Percentiles rank a stretch among this genome's conserved stretches.
Evolutionary conservation across 805 yeast genomes (phyloP).

Genomic region (Saturnispora gosingensis): DNA sequence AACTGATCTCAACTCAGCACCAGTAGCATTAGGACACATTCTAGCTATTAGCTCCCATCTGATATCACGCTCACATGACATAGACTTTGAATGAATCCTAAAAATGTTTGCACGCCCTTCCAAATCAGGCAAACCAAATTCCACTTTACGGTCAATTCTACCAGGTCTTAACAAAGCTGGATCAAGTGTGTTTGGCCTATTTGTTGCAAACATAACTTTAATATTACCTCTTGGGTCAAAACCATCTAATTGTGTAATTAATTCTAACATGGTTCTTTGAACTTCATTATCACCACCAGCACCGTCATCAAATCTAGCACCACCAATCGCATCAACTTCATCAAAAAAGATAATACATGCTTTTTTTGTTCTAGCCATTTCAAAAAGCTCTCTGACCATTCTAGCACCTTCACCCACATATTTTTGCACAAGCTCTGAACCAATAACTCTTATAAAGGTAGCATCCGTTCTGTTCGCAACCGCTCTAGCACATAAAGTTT

Average conservation of each 20-base stretch:
- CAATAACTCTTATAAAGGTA: constrained; percentile 95
- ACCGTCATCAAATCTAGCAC: constrained; percentile 99
- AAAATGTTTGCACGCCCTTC: constrained; percentile 98
- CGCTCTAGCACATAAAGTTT: constrained; percentile 96
- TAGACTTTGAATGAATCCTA: constrained; percentile 93
- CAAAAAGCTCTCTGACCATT: constrained; percentile 97
- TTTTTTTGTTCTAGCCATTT: constrained; percentile 97
- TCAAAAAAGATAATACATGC: constrained; percentile 98
- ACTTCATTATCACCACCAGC: constrained; percentile 99
- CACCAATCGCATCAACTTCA: constrained; percentile 98
- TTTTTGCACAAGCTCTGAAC: constrained; percentile 95
- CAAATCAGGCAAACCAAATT: constrained; percentile 89
- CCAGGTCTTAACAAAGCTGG: constrained; percentile 98
- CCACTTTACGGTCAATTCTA: constrained; percentile 97
- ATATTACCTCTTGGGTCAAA: constrained; percentile 98
- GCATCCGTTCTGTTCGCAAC: constrained; percentile 99
- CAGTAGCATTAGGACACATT: constrained; percentile 95
- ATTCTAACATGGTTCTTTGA: constrained; percentile 97
- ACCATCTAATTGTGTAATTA: constrained; percentile 96
- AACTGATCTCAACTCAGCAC: constrained; percentile 96
- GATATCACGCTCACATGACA: constrained; percentile 95
- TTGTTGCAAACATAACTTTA: constrained; percentile 99
- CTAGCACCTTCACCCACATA: constrained; percentile 99
- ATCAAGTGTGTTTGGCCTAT: constrained; percentile 95
- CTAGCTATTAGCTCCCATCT: constrained; percentile 98